Conservation (phyloP, 495 filamentous ascomycete genomes). For the Neurospora sp. region DNA sequence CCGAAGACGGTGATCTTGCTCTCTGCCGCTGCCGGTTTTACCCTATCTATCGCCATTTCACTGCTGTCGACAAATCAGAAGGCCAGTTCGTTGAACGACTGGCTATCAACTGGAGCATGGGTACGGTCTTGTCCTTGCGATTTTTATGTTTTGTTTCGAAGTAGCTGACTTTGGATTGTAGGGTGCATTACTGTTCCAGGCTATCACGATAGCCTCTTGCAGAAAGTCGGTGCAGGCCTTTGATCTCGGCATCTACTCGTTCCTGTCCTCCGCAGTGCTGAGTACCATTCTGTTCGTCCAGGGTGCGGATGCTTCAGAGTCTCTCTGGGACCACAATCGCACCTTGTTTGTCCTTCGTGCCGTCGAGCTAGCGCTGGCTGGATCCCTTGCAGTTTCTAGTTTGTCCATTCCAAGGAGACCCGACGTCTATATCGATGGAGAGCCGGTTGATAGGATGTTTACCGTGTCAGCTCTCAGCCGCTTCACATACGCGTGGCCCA, state of each 20-base stretch:
- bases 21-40: slow-evolving; percentile 34
- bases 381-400: slow-evolving; percentile 28
- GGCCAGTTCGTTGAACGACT: slow-evolving; percentile 24
- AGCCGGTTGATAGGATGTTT: slow-evolving; percentile 52
- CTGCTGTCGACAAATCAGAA: slow-evolving; percentile 27
- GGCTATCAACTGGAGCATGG: slow-evolving; percentile 35
- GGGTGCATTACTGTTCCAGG: slow-evolving; percentile 37
- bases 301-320: slow-evolving; percentile 21
- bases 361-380: slow-evolving; percentile 24
- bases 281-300: slow-evolving; percentile 29
- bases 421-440: slow-evolving; percentile 47
- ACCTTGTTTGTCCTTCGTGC: slow-evolving; percentile 25
- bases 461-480: slow-evolving; percentile 50
- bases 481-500: slow-evolving; percentile 57
- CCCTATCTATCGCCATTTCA: slow-evolving; percentile 32
- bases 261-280: slow-evolving; percentile 31
- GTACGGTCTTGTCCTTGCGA: slow-evolving; percentile 22
- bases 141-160: neutral
- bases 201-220: slow-evolving; percentile 29
- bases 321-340: slow-evolving; percentile 16
- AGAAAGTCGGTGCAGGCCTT: slow-evolving; percentile 37
- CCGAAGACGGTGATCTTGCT: slow-evolving; percentile 37
- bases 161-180: slow-evolving; percentile 13
- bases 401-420: slow-evolving; percentile 56
- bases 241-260: slow-evolving; percentile 34